A percentile compares a stretch with the other conserved stretches of the same genome.
These are phyloP conservation scores for Pseudogymnoascus sp. DNA, from an alignment of 2,329 filamentous ascomycete species.

Conservation along the genomic window DNA sequence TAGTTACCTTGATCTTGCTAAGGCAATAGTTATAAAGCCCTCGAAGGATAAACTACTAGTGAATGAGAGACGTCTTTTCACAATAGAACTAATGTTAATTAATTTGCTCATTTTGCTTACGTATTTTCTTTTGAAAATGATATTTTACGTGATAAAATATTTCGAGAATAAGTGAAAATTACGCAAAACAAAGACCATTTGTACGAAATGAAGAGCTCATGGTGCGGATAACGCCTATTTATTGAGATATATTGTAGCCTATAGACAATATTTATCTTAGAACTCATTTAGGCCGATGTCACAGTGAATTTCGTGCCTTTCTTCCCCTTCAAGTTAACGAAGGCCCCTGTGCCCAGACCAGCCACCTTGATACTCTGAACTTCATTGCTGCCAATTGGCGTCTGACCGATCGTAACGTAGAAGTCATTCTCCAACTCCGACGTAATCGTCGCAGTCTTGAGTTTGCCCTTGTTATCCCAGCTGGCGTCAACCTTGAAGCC, in stretches of 20 bases:
- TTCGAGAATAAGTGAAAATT: too few species aligned
- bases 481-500: constrained; percentile 18
- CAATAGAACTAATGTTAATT: too few species aligned
- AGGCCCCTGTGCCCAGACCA: not conserved
- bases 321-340: not conserved
- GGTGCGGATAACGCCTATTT: too few species aligned
- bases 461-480: constrained; percentile 12
- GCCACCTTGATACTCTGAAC: not conserved
- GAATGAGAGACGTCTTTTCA: too few species aligned
- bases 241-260: not conserved
- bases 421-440: not conserved
- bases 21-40: too few species aligned
- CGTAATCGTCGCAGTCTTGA: not conserved
- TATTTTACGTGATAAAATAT: too few species aligned
- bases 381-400: not conserved
- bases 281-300: not conserved
- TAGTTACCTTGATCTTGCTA: too few species aligned
- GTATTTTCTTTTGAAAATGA: too few species aligned
- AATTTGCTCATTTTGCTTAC: too few species aligned
- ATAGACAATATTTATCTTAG: not conserved
- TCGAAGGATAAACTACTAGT: too few species aligned
- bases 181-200: too few species aligned
- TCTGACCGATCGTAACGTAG: not conserved
- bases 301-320: constrained; percentile 9
- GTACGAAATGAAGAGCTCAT: too few species aligned